phyloP scores from a whole-genome alignment of 2,329 filamentous ascomycete genomes.

The Pyrenophora seminiperda region DNA sequence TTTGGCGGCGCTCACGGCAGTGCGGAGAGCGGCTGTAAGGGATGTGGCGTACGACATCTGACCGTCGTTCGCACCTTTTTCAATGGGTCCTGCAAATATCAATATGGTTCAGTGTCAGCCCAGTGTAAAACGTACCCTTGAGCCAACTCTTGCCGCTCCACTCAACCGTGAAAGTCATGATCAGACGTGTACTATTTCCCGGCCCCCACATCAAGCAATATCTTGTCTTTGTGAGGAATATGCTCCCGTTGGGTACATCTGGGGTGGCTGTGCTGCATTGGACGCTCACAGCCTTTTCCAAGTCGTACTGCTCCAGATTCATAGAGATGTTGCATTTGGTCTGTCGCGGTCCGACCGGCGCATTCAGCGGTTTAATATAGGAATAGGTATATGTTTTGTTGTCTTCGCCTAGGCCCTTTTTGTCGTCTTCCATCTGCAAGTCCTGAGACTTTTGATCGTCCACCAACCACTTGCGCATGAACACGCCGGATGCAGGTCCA shows the following conservation, averaged over 20 bases:
- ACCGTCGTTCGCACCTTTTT: slow-evolving; percentile 91
- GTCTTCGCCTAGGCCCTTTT: slow-evolving; percentile 75
- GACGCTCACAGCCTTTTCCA: slow-evolving; percentile 86
- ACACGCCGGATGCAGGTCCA: slow-evolving; percentile 75
- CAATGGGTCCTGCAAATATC: slow-evolving; percentile 74
- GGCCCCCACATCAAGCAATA: slow-evolving; percentile 95
- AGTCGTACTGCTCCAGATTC: slow-evolving; percentile 79
- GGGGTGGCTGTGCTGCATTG: slow-evolving; percentile 84
- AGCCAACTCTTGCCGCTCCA: slow-evolving; percentile 99
- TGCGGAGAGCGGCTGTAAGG: slow-evolving; percentile 73
- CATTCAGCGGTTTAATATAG: slow-evolving; percentile 90
- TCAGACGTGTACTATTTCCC: slow-evolving; percentile 80
- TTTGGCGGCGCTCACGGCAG: slow-evolving; percentile 71
- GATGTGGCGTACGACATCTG: slow-evolving; percentile 83
- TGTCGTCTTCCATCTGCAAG: slow-evolving; percentile 81
- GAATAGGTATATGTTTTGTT: slow-evolving; percentile 76
- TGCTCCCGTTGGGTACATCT: slow-evolving; percentile 91
- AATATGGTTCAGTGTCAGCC: slow-evolving; percentile 1
- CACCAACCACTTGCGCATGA: slow-evolving; percentile 85
- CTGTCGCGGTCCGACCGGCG: slow-evolving; percentile 84
- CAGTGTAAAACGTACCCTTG: slow-evolving; percentile 68
- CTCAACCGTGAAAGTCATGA: slow-evolving; percentile 88
- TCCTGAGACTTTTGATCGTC: slow-evolving; percentile 89
- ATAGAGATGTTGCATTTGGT: slow-evolving; percentile 93
- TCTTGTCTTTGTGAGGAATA: slow-evolving; percentile 89